Evolutionary conservation across 148 eudicot genomes (phyloP).

Genomic region (Cornus kousa): DNA sequence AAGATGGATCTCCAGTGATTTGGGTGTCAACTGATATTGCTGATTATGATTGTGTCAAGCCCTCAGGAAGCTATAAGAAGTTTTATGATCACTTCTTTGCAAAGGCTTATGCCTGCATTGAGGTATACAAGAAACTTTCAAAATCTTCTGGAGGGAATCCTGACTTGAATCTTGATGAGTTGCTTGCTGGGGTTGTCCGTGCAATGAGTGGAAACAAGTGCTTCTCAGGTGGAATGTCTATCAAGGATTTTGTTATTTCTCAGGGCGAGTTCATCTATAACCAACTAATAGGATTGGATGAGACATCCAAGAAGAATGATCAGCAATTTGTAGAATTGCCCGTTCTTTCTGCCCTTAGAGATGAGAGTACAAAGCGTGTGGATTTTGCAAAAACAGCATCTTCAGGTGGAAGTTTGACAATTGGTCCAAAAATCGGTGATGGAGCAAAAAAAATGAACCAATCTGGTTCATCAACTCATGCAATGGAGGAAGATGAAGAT

Average conservation of each 20-base stretch:
- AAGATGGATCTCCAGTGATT: slow-evolving; percentile 82
- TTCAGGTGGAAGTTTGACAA: slow-evolving; percentile 38
- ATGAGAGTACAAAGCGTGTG: slow-evolving; percentile 49
- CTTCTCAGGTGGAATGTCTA: slow-evolving; percentile 59
- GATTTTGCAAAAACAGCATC: slow-evolving; percentile 23
- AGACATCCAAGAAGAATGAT: slow-evolving; percentile 59
- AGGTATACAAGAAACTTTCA: slow-evolving; percentile 78
- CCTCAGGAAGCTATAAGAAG: slow-evolving; percentile 63
- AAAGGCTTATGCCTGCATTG: slow-evolving; percentile 79
- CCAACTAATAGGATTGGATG: slow-evolving; percentile 88
- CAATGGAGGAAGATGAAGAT: slow-evolving; percentile 62
- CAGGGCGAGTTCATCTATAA: slow-evolving; percentile 89
- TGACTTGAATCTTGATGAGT: slow-evolving; percentile 66
- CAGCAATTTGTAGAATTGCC: slow-evolving; percentile 55
- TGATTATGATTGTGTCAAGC: slow-evolving; percentile 83
- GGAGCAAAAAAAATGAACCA: slow-evolving; percentile 26
- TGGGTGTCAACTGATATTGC: slow-evolving; percentile 90
- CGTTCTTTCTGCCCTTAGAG: slow-evolving; percentile 66
- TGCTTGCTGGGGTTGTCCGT: slow-evolving; percentile 82
- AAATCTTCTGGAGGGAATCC: slow-evolving; percentile 82
- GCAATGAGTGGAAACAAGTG: slow-evolving; percentile 71
- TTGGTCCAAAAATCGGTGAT: slow-evolving; percentile 33
- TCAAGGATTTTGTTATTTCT: slow-evolving; percentile 78
- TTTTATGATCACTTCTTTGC: slow-evolving; percentile 71
- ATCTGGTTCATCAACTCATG: slow-evolving; percentile 17